These are phyloP conservation scores for Cerioporus squamosus DNA, from an alignment of 1,284 basidiomycete genomes.

Conservation along the genomic window DNA sequence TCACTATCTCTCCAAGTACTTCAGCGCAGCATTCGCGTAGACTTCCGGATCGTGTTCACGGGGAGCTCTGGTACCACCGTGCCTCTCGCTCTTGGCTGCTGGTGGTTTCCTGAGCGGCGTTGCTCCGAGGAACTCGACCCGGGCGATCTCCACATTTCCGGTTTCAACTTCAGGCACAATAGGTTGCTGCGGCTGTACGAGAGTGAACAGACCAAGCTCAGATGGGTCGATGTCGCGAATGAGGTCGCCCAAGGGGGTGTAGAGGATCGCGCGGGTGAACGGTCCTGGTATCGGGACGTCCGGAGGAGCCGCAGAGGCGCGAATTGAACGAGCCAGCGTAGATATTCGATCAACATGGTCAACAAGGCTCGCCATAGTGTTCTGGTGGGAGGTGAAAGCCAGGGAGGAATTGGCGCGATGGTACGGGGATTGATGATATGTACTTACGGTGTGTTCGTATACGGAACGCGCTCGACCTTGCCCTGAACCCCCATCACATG, in stretches of 20 bases:
- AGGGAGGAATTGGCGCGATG: neutral
- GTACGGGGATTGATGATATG: neutral
- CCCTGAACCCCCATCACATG: conserved; percentile 1
- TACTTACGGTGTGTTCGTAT: neutral
- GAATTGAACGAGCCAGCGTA: conserved; percentile 41
- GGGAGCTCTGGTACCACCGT: conserved; percentile 40
- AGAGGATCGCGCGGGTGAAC: conserved; percentile 63
- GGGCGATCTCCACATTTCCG: conserved; percentile 51
- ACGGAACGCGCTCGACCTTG: neutral
- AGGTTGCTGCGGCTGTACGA: conserved; percentile 40
- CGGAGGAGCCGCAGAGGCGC: conserved; percentile 31
- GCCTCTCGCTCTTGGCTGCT: conserved; percentile 41
- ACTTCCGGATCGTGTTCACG: conserved; percentile 70
- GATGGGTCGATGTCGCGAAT: conserved; percentile 78
- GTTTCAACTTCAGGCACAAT: conserved; percentile 35
- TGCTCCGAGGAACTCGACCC: conserved; percentile 68
- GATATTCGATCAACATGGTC: conserved; percentile 50
- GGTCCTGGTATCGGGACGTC: conserved; percentile 36
- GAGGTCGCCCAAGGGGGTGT: conserved; percentile 66
- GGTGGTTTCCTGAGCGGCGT: conserved; percentile 64
- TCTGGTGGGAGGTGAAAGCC: neutral
- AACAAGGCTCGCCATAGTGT: conserved; percentile 43
- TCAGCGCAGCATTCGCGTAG: conserved; percentile 73
- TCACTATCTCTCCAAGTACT: conserved; percentile 75
- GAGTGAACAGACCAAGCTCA: conserved; percentile 74